phyloP scores from a whole-genome alignment of 352 stramenopile species.

The Sclerospora graminicola region DNA sequence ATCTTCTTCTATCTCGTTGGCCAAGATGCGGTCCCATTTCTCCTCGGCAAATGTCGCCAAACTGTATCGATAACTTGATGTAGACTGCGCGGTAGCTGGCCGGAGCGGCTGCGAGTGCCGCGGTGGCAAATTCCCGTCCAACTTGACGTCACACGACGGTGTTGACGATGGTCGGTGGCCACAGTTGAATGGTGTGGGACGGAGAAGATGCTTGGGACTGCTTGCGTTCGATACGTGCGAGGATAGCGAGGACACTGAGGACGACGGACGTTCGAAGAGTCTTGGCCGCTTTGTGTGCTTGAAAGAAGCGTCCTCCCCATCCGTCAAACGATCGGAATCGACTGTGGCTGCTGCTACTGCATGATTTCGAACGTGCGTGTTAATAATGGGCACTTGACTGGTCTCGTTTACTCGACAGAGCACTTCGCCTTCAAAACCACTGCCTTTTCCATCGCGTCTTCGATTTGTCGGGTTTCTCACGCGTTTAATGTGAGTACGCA shows the following conservation, averaged over 20 bases:
- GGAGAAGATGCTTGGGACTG: conserved; percentile 12
- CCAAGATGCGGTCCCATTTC: conserved; percentile 68
- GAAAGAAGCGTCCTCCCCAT: conserved; percentile 13
- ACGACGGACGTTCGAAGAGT: conserved; percentile 7
- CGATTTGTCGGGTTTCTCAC: conserved; percentile 46
- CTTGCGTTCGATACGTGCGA: conserved; percentile 11
- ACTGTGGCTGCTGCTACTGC: not conserved
- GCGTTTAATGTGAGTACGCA: conserved; percentile 30
- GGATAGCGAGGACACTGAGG: conserved; percentile 7
- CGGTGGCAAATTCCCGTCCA: conserved; percentile 13
- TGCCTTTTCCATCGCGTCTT: conserved; percentile 39
- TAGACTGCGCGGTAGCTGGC: conserved; percentile 1
- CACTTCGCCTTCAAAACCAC: conserved; percentile 62
- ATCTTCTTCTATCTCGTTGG: conserved; percentile 22
- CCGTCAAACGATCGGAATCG: conserved; percentile 6
- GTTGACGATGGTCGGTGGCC: conserved; percentile 3
- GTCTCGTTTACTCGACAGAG: conserved; percentile 36
- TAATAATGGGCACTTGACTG: conserved; percentile 8
- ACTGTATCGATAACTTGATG: conserved; percentile 6
- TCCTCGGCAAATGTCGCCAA: conserved; percentile 38
- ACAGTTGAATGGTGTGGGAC: conserved; percentile 22
- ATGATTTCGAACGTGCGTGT: conserved; percentile 1
- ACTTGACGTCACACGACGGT: not conserved
- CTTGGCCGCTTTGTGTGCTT: conserved; percentile 14
- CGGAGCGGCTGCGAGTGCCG: conserved; percentile 9